Evolutionary conservation across 1,284 basidiomycete genomes (phyloP), one percentile per base, ranked within the genome.

Genomic region (Ganoderma sinense): DNA sequence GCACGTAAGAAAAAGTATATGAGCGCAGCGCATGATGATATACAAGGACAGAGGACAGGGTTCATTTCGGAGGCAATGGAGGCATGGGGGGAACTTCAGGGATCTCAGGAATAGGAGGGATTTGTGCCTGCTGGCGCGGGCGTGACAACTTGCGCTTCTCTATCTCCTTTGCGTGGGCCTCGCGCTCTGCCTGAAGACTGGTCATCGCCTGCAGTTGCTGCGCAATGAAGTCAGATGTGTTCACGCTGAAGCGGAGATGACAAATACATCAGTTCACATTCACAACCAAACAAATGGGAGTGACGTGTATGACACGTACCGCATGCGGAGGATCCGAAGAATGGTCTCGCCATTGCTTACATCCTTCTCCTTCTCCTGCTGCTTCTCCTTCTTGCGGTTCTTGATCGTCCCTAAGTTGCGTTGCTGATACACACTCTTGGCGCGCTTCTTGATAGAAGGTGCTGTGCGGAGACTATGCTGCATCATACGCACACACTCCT

Each of bases 361-460:
- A 69, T 93, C 89, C 75, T 91, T 74, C 58, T 74, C 70, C 64
- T 74, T 91, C 79, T 91, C 89, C 74, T 95, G 87, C 76, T 90
- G 88, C 86, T 97, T 99, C 82, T 97, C 95, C 78, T 91, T 91
- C 87, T 99, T 99, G 71, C 96, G 89, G 78, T 97, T 92, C 80
- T 93, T 93, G 81, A 99, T 99, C 4, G 98, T 99, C 10, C 97
- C 97, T 20, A 99, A 87, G 80, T 98, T 99, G 58, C 92, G 92
- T 75, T 96, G 95, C 5, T 90, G 86, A 75, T 96, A 93, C 40
- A 98, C 94, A 69, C 95, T 94, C 87, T 98, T 99, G 5, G 92
- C 92, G 5, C 96, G 91, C 80, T 94, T 95, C 84, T 92, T 93
- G 70, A 94, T 86, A n/a, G 91, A 89, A 2, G 93, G 89, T 5